Conservation (phyloP, 2,329 filamentous ascomycete species). For the Macrophomina pseudophaseolina region DNA sequence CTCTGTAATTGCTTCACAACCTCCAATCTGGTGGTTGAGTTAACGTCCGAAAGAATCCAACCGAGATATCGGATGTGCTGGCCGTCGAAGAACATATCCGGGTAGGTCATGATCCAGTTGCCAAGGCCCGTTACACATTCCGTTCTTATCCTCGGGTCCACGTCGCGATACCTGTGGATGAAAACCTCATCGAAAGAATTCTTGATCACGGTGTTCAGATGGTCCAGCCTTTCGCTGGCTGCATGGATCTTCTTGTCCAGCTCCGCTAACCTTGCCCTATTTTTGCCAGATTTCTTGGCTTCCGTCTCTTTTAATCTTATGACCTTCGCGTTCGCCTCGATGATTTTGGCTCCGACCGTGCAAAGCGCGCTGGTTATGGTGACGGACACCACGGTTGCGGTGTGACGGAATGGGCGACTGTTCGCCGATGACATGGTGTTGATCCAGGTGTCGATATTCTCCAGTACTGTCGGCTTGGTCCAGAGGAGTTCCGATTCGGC, state of each 20-base stretch:
- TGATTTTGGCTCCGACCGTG: slow-evolving; percentile 71
- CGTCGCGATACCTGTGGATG: slow-evolving; percentile 92
- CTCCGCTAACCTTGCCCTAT: slow-evolving; percentile 76
- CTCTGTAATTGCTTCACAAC: slow-evolving; percentile 81
- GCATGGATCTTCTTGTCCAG: slow-evolving; percentile 75
- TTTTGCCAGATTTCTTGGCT: slow-evolving; percentile 72
- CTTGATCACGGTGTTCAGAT: slow-evolving; percentile 73
- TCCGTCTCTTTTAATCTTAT: slow-evolving; percentile 81
- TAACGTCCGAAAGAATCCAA: slow-evolving; percentile 89
- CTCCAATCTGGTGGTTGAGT: slow-evolving; percentile 76
- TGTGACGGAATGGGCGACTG: slow-evolving; percentile 90
- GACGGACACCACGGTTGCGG: slow-evolving; percentile 82
- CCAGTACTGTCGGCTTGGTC: slow-evolving; percentile 74
- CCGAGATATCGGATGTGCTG: slow-evolving; percentile 91
- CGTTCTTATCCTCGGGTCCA: slow-evolving; percentile 84
- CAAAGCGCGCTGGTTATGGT: slow-evolving; percentile 80
- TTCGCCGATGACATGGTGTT: slow-evolving; percentile 87
- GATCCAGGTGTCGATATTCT: slow-evolving; percentile 90
- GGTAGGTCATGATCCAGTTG: slow-evolving; percentile 83
- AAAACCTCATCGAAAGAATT: slow-evolving; percentile 94
- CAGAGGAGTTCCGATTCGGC: slow-evolving; percentile 85
- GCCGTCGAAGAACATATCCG: slow-evolving; percentile 88
- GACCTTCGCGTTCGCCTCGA: slow-evolving; percentile 73
- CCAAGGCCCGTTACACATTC: slow-evolving; percentile 89
- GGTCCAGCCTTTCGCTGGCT: slow-evolving; percentile 70